Evolutionary conservation across 768 basidiomycete species (phyloP).

Genomic region (Trametes cinnabarina): DNA sequence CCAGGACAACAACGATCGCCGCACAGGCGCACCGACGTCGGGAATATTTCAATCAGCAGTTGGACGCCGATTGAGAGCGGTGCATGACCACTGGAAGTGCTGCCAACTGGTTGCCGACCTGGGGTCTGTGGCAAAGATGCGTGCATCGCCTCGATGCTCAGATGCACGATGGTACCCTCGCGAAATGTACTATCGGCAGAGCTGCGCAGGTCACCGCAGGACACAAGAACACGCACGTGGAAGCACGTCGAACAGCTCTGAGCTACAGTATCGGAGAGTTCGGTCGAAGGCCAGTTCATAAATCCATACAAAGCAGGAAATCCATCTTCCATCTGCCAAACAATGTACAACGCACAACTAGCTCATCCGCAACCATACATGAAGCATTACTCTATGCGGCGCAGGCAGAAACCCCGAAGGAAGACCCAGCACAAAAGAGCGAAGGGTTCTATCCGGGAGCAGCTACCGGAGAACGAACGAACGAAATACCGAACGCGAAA

Average conservation of each 20-base stretch:
- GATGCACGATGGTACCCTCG: neutral
- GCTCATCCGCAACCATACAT: neutral
- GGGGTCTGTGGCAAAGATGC: too few species aligned
- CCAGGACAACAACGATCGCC: too few species aligned
- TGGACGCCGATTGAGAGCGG: too few species aligned
- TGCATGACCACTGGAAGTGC: too few species aligned
- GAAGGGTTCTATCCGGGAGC: conserved; percentile 2
- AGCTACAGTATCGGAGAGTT: too few species aligned
- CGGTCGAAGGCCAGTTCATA: neutral
- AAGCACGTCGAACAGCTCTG: too few species aligned
- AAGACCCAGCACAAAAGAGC: neutral
- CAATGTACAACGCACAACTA: neutral
- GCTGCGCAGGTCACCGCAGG: too few species aligned
- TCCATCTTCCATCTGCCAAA: conserved; percentile 8
- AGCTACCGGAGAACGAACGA: neutral
- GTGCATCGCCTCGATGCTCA: neutral
- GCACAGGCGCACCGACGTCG: too few species aligned
- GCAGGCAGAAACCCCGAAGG: neutral
- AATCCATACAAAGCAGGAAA: neutral
- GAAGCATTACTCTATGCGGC: conserved; percentile 6
- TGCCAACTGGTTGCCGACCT: too few species aligned
- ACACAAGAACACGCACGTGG: too few species aligned
- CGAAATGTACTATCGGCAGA: too few species aligned
- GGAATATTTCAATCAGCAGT: too few species aligned
- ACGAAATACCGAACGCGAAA: neutral